Evolutionary conservation across 208 protist species (phyloP).

Genomic region (Leishmania turanica): DNA sequence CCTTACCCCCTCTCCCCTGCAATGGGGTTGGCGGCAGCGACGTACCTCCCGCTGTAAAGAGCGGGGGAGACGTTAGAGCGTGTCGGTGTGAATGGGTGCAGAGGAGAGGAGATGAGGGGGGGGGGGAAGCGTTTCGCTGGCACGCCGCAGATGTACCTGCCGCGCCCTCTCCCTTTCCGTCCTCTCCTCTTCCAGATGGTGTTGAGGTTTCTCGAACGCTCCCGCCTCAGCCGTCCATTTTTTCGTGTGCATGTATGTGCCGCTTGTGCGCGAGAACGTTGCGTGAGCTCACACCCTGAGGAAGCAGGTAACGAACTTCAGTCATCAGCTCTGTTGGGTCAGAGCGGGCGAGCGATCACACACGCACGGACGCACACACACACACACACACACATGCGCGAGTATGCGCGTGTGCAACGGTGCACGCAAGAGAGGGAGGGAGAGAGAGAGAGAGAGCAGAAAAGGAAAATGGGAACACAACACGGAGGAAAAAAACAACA

Average conservation of each 20-base stretch:
- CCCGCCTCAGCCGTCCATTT: not conserved
- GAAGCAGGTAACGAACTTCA: not conserved
- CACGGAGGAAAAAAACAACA: no score
- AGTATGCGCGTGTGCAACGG: no score
- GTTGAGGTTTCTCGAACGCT: not conserved
- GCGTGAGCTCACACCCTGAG: not conserved
- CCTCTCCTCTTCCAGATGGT: not conserved
- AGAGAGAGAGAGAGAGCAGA: no score
- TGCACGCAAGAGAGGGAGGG: no score
- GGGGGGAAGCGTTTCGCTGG: not conserved
- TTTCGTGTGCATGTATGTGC: not conserved
- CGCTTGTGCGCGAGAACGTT: not conserved
- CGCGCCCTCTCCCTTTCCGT: not conserved
- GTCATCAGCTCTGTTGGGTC: not conserved
- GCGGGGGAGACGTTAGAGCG: not conserved
- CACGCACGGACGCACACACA: no score
- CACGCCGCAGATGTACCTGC: not conserved
- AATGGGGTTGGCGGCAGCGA: not conserved
- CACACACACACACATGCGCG: no score
- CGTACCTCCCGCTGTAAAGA: not conserved
- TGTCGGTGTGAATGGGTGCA: not conserved
- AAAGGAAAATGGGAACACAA: no score
- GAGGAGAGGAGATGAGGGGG: no score
- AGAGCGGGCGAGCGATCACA: no score
- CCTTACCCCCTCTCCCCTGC: not conserved